These are phyloP conservation scores for Mallotus repandus DNA, from an alignment of 441 rosid species.

Conservation along the genomic window DNA sequence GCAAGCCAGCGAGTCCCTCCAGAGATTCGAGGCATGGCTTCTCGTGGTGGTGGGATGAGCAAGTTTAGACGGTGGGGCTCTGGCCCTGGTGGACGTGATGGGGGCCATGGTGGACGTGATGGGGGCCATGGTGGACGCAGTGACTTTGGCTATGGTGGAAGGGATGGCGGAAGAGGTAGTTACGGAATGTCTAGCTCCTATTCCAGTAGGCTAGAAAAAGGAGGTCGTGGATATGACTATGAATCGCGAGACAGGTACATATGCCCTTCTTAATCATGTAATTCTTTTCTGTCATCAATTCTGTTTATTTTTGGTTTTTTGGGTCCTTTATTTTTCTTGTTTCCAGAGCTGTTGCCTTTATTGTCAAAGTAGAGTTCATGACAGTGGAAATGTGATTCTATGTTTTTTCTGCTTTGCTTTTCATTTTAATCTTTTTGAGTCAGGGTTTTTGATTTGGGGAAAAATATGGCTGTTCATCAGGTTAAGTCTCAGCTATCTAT, in stretches of 20 bases:
- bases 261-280: neutral
- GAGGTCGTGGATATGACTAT: slow-evolving; percentile 47
- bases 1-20: slow-evolving; percentile 87
- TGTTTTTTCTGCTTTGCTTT: neutral
- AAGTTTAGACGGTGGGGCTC: slow-evolving; percentile 75
- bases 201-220: slow-evolving; percentile 38
- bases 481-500: neutral
- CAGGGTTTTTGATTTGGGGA: neutral
- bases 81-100: slow-evolving; percentile 55
- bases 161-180: slow-evolving; percentile 47
- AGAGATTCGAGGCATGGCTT: slow-evolving; percentile 82
- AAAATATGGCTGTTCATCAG: neutral
- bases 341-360: too few relatives aligned
- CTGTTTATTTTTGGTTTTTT: too few relatives aligned
- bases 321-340: too few relatives aligned
- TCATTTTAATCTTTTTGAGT: neutral
- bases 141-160: slow-evolving; percentile 50
- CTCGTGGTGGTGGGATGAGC: slow-evolving; percentile 74
- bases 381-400: neutral
- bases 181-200: slow-evolving; percentile 33
- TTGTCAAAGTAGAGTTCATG: slow-evolving; percentile 5
- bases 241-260: slow-evolving; percentile 66
- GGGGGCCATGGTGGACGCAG: too few relatives aligned
- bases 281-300: neutral
- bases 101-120: slow-evolving; percentile 60